Base-by-base conservation (phyloP, 805 yeast species). In the Maudiozyma turicensis region DNA sequence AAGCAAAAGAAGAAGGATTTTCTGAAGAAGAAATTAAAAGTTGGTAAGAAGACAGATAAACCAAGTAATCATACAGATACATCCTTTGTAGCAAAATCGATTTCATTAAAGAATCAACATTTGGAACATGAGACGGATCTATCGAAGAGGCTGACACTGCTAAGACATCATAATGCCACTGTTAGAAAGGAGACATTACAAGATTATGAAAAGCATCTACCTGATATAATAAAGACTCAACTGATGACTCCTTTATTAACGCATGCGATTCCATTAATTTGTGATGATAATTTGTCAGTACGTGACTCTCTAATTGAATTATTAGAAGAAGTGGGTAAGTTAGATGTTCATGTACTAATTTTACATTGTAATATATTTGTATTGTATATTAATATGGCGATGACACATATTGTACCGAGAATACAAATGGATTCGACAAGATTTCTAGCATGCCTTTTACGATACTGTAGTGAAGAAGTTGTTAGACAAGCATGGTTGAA, bases 321-420 rank as follows among this genome's bases (percentile, higher is more conserved):
- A 10, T 65, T 83, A 5, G 65, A 67, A 3, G 72, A 73, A 7
- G 70, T 81, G 34, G 77, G 80, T 2, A 58, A 63, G 11, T 65
- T 66, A 29, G 82, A 80, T 55, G 73, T 77, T 0, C 77, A 78
- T 4, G 69, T 84, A 30, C 66, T 84, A 51, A 78, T 76, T 49
- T 64, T 84, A 29, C 87, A 84, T 69, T 70, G 81, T 58, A 68
- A 80, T 52, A 67, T 75, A 20, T 60, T 84, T 48, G 74, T 85
- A n/a, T 72, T 91, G 32, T 90, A 84, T 63, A 73, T 91, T 14
- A 85, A 84, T 56, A 83, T 91, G 47, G 95, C 96, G 3, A 91
- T 93, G 96, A 85, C 97, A 14, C 97, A 93, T 63, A 84, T 93
- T 40, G 76, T 76, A 32, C 81, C 88, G 1, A 80, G 79, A 4